These are phyloP conservation scores for Hyaloperonospora arabidopsidis DNA, from an alignment of 352 stramenopile species.

Conservation along the genomic window DNA sequence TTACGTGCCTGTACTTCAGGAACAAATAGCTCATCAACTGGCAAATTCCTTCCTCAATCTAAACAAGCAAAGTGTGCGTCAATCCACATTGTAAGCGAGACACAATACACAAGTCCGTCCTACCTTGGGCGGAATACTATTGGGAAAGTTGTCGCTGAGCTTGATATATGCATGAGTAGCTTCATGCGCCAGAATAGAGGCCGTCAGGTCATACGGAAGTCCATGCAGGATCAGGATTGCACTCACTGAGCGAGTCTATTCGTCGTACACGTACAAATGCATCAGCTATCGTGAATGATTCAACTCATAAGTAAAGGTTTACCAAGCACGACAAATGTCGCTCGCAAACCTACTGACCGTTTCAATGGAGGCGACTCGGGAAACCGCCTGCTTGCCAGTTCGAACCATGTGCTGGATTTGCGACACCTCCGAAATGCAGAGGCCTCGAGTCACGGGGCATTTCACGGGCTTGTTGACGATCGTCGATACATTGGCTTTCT, in stretches of 20 bases:
- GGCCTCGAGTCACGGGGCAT: constrained; percentile 39
- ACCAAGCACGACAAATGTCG: no score
- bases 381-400: constrained; percentile 27
- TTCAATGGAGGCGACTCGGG: constrained; percentile 41
- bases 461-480: constrained; percentile 27
- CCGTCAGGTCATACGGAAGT: constrained; percentile 66
- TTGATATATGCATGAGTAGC: constrained; percentile 72
- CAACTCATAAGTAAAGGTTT: no score
- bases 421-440: constrained; percentile 51
- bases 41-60: constrained; percentile 60
- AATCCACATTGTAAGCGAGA: background rate
- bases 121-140: constrained; percentile 40
- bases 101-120: background rate
- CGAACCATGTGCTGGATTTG: constrained; percentile 47
- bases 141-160: constrained; percentile 55
- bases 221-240: constrained; percentile 67
- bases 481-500: constrained; percentile 23
- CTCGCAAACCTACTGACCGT: constrained; percentile 24
- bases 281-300: no score
- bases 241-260: constrained; percentile 55
- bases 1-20: constrained; percentile 62
- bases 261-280: background rate
- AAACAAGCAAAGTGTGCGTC: constrained; percentile 1
- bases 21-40: constrained; percentile 73
- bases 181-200: constrained; percentile 64